Evolutionary conservation across 2,329 filamentous ascomycete species (phyloP).

Genomic region (Fonsecaea nubica): DNA sequence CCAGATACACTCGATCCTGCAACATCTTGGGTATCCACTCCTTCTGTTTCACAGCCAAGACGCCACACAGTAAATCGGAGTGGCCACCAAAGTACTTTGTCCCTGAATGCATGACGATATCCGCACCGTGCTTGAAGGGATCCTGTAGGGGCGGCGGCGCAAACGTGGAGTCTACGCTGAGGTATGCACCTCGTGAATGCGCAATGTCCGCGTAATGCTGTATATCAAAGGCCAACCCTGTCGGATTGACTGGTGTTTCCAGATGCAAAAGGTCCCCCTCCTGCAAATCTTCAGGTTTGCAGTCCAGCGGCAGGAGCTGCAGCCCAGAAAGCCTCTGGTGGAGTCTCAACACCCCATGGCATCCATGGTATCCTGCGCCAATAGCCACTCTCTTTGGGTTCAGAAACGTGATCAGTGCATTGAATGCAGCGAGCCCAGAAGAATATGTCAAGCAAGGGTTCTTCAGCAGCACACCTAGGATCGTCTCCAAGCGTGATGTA

Average conservation of each 20-base stretch:
- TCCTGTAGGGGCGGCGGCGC: conserved; percentile 88
- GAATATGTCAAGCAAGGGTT: conserved; percentile 77
- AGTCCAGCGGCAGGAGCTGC: conserved; percentile 73
- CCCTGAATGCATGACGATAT: conserved; percentile 88
- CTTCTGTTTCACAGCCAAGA: conserved; percentile 68
- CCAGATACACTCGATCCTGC: conserved; percentile 76
- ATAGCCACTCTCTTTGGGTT: conserved; percentile 86
- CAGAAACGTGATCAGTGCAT: conserved; percentile 81
- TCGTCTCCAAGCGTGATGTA: conserved; percentile 80
- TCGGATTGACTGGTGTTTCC: conserved; percentile 93
- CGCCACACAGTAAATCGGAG: conserved; percentile 89
- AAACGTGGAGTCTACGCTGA: conserved; percentile 91
- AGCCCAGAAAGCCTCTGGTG: conserved; percentile 78
- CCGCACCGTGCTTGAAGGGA: conserved; percentile 80
- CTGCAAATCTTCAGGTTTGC: conserved; percentile 68
- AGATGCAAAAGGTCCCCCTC: conserved; percentile 86
- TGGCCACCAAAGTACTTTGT: conserved; percentile 98
- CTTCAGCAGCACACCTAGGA: conserved; percentile 75
- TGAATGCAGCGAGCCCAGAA: conserved; percentile 86
- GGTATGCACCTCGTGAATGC: conserved; percentile 71
- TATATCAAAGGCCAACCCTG: conserved; percentile 79
- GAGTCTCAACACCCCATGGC: conserved; percentile 80
- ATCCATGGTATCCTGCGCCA: conserved; percentile 88
- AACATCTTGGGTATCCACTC: conserved; percentile 68
- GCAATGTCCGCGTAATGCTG: conserved; percentile 74